These are phyloP conservation scores for Podila verticillata DNA, from an alignment of 192 early-diverging fungal species.

Conservation along the genomic window DNA sequence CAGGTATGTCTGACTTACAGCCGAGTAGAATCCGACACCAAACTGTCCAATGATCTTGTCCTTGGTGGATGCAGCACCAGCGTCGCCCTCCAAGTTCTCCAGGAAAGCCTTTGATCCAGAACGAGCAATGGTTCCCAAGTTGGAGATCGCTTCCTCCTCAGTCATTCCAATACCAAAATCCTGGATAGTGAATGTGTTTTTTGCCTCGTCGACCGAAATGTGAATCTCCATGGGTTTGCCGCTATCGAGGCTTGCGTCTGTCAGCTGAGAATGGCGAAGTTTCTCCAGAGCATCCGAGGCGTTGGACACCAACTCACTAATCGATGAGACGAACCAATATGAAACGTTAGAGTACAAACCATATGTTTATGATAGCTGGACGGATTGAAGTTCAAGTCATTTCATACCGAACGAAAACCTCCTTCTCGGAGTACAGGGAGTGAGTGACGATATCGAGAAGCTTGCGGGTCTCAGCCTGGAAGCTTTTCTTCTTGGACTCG, in stretches of 20 bases:
- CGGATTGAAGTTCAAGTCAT: neutral
- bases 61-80: constrained; percentile 51
- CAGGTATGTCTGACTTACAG: constrained; percentile 28
- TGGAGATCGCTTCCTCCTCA: constrained; percentile 74
- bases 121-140: constrained; percentile 87
- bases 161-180: constrained; percentile 89
- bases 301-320: constrained; percentile 70
- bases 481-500: constrained; percentile 54
- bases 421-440: constrained; percentile 72
- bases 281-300: constrained; percentile 74
- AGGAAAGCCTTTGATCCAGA: constrained; percentile 87
- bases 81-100: constrained; percentile 63
- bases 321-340: neutral
- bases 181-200: constrained; percentile 65
- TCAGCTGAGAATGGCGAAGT: constrained; percentile 62
- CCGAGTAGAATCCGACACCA: constrained; percentile 78
- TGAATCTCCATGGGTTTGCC: constrained; percentile 68
- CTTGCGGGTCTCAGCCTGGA: constrained; percentile 71
- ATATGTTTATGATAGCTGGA: no score
- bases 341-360: neutral
- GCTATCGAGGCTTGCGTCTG: constrained; percentile 43
- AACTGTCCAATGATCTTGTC: constrained; percentile 89
- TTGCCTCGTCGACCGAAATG: constrained; percentile 62
- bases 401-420: constrained; percentile 63
- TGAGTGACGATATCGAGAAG: constrained; percentile 72